Evolutionary conservation across 306 rosid species (phyloP).

Genomic region (Macrotyloma uniflorum): DNA sequence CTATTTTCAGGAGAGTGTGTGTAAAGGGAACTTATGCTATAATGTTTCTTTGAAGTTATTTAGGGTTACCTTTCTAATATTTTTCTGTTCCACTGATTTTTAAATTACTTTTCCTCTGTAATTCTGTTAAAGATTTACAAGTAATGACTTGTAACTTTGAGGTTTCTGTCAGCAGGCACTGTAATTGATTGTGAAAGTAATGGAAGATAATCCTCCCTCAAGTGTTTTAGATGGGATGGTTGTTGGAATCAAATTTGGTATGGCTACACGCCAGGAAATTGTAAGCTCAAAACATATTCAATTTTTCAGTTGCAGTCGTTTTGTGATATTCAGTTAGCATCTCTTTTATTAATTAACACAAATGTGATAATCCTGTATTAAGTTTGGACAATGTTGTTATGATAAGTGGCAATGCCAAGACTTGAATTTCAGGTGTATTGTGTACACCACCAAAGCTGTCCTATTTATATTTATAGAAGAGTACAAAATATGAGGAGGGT

Average conservation of each 20-base stretch:
- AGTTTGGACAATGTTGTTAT: constrained; percentile 19
- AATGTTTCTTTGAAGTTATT: background rate
- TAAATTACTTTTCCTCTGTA: background rate
- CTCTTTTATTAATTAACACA: constrained; percentile 9
- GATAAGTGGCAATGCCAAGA: constrained; percentile 8
- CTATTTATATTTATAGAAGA: no score
- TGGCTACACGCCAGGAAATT: constrained; percentile 78
- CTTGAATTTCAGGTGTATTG: no score
- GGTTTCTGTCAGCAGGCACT: constrained; percentile 42
- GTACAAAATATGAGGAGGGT: no score
- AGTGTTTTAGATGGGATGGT: constrained; percentile 62
- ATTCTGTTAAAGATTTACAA: constrained; percentile 7
- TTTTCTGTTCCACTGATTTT: constrained; percentile 12
- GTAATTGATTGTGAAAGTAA: constrained; percentile 36
- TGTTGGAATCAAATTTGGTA: constrained; percentile 62
- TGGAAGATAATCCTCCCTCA: constrained; percentile 64
- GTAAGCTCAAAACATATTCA: constrained; percentile 53
- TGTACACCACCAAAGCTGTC: no score
- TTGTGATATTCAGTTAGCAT: background rate
- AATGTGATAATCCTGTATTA: constrained; percentile 20
- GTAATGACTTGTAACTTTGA: constrained; percentile 4
- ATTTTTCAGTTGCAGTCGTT: constrained; percentile 27
- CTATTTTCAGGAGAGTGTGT: background rate
- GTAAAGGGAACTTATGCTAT: background rate
- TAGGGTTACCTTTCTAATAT: background rate